Evolutionary conservation across 2,329 filamentous ascomycete genomes (phyloP).

Genomic region (Aspergillus aculeatinus): DNA sequence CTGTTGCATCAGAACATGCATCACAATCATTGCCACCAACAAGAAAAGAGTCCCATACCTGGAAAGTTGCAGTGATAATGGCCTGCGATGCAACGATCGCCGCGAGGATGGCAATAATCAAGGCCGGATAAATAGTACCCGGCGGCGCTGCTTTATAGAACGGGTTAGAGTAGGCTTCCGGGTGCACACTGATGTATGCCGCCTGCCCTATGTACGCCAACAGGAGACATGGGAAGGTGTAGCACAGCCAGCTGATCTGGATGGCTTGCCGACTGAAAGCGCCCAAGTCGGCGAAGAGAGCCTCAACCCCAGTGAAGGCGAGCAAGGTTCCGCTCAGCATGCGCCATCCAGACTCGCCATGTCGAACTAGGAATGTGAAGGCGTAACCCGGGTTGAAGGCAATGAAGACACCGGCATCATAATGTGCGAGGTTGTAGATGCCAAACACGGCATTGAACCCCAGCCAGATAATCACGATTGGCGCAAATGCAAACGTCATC

Average conservation of each 20-base stretch:
- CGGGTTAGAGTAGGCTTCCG: constrained; percentile 66
- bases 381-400: constrained; percentile 54
- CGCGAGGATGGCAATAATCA: constrained; percentile 62
- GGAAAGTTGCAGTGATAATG: constrained; percentile 74
- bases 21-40: not conserved
- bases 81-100: constrained; percentile 72
- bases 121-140: constrained; percentile 65
- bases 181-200: constrained; percentile 63
- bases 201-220: constrained; percentile 69
- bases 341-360: constrained; percentile 53
- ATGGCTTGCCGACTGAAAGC: constrained; percentile 70
- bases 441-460: constrained; percentile 53
- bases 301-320: constrained; percentile 75
- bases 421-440: constrained; percentile 51
- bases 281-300: constrained; percentile 74
- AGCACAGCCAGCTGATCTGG: constrained; percentile 69
- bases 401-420: constrained; percentile 51
- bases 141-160: constrained; percentile 71
- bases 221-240: constrained; percentile 65
- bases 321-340: constrained; percentile 64
- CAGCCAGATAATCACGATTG: constrained; percentile 58
- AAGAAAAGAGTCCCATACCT: constrained; percentile 41
- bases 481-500: constrained; percentile 51
- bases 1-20: not conserved
- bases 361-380: constrained; percentile 50